Base-by-base conservation (phyloP, 2,329 filamentous ascomycete genomes). In the Diaporthe aspalathi region DNA sequence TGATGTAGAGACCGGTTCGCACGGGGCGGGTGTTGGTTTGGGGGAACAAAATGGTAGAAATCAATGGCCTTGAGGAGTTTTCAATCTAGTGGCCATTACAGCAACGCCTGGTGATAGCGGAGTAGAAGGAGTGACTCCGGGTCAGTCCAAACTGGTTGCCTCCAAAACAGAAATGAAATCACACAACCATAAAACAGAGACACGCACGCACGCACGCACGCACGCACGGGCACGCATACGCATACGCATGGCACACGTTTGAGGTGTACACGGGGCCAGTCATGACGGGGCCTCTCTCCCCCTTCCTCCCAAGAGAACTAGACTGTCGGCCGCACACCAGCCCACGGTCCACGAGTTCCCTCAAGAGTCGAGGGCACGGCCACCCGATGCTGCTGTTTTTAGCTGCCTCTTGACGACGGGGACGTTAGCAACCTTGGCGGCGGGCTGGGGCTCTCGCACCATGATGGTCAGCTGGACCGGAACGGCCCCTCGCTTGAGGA, bases 401-500 rank as follows among this genome's bases (percentile, higher is more conserved):
- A 65, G n/a, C 45, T 49, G 60, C 20, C 29, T 49, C 60, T 65
- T 65, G 54, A 78, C 73, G 49, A 50, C 78, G 54, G 78, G 78
- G 24, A 76, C 74, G 74, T 79, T 80, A 74, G 68, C 70, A 67
- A 72, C 50, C 65, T 79, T 77, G 68, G 75, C 75, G 60, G 74
- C 75, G 52, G 75, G 71, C 76, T 82, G 83, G 66, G 93, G 92
- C 84, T 94, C 92, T 72, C 93, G 87, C 67, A 95, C 91, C 93
- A 97, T 97, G 82, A 94, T 92, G 78, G 93, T 92, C 80, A 95
- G 83, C 71, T 85, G 85, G 63, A 95, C 87, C 35, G 91, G 88
- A 72, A 86, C 84, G 35, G 81, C 79, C 12, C 85, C 89, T 63
- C 90, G 83, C 77, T 86, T 83, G 76, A 95, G 83, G 78, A 87